These are phyloP conservation scores for Russula olivacea DNA, from an alignment of 768 basidiomycete genomes.

Conservation along the genomic window DNA sequence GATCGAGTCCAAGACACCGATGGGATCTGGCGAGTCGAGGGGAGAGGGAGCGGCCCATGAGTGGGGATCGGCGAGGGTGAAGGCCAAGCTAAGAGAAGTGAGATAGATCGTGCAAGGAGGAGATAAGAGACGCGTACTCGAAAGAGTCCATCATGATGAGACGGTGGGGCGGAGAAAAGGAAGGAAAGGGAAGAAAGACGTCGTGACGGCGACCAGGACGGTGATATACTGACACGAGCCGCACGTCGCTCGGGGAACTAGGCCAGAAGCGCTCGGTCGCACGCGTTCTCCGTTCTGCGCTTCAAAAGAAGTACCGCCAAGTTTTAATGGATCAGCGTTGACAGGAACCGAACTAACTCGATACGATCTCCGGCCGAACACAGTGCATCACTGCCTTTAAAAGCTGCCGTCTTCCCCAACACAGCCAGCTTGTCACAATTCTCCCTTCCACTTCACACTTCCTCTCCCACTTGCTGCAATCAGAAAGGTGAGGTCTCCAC, in stretches of 20 bases:
- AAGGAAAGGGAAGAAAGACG: slow-evolving; percentile 10
- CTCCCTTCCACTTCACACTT: not conserved
- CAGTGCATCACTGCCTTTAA: not conserved
- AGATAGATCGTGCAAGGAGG: not conserved
- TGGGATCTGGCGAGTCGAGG: slow-evolving; percentile 15
- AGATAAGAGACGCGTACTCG: slow-evolving; percentile 14
- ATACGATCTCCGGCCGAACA: slow-evolving; percentile 13
- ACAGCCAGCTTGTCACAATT: not conserved
- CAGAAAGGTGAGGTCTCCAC: not conserved
- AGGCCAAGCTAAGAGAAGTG: slow-evolving; percentile 3
- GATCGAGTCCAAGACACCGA: slow-evolving; percentile 15
- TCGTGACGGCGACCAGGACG: slow-evolving; percentile 19
- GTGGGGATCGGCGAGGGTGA: slow-evolving; percentile 14
- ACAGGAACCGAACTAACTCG: slow-evolving; percentile 24
- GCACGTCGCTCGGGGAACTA: slow-evolving; percentile 21
- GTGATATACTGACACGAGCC: slow-evolving; percentile 22
- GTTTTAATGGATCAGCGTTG: slow-evolving; percentile 24
- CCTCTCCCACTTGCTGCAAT: not conserved
- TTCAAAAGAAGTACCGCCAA: slow-evolving; percentile 19
- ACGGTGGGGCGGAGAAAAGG: slow-evolving; percentile 2
- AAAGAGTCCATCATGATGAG: slow-evolving; percentile 17
- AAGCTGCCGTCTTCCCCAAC: not conserved
- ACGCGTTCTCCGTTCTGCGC: slow-evolving; percentile 16
- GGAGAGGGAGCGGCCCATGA: slow-evolving; percentile 18
- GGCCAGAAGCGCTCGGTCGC: slow-evolving; percentile 19